phyloP scores from a whole-genome alignment of 164 flowering plant species.

The Vitis rotundifolia region DNA sequence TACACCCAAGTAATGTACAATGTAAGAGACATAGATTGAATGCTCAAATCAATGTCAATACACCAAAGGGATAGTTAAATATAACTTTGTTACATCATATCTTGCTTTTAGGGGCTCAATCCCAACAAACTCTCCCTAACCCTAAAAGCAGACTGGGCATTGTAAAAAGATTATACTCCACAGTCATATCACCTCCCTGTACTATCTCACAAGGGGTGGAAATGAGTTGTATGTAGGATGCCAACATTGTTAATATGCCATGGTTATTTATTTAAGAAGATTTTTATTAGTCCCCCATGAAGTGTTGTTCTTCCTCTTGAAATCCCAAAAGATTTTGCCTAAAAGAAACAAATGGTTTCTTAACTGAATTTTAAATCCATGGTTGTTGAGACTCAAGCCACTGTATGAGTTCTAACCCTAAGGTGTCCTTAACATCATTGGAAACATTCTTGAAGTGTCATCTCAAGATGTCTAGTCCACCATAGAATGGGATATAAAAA shows the following conservation, averaged over 20 bases:
- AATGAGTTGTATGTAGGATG: conserved; percentile 77
- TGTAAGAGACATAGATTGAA: too few relatives aligned
- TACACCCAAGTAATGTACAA: too few relatives aligned
- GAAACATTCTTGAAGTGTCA: conserved; percentile 73
- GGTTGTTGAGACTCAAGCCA: conserved; percentile 52
- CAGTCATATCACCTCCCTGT: too few relatives aligned
- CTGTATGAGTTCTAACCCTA: conserved; percentile 51
- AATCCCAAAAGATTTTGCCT: conserved; percentile 86
- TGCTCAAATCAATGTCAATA: too few relatives aligned
- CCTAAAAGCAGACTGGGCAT: too few relatives aligned
- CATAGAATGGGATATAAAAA: conserved; percentile 82
- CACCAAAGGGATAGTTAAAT: too few relatives aligned
- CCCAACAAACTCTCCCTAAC: too few relatives aligned
- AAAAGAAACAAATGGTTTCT: conserved; percentile 71
- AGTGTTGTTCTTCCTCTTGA: conserved; percentile 34
- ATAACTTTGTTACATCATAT: too few relatives aligned
- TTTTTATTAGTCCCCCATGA: conserved; percentile 70
- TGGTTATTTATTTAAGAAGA: conserved; percentile 73
- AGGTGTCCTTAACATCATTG: conserved; percentile 46
- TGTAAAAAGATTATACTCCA: too few relatives aligned
- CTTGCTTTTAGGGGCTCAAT: too few relatives aligned
- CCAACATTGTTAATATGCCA: conserved; percentile 73
- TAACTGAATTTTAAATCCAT: conserved; percentile 54
- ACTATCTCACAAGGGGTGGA: too few relatives aligned
- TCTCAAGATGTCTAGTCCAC: conserved; percentile 62